Evolutionary conservation across 495 filamentous ascomycete species (phyloP).

Genomic region (Neurospora tetrasperma): DNA sequence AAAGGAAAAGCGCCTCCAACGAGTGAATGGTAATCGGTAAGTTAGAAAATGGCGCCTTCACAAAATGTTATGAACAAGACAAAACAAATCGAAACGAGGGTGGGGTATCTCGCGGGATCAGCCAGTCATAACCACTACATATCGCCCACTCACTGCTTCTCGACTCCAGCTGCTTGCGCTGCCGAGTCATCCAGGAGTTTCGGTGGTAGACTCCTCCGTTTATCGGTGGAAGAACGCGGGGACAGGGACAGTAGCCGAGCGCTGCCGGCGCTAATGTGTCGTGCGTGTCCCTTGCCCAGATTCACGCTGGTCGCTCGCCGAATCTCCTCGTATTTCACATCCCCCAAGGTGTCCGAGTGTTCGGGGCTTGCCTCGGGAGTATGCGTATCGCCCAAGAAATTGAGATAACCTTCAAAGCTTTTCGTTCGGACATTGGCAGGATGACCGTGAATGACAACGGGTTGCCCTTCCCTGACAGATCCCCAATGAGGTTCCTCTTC

Average conservation of each 20-base stretch:
- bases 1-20: not conserved
- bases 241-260: conserved; percentile 58
- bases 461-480: conserved; percentile 27
- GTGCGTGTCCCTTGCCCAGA: conserved; percentile 48
- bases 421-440: conserved; percentile 20
- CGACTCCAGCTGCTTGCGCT: not conserved
- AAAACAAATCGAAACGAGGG: not conserved
- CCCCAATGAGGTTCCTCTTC: conserved; percentile 37
- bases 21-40: not conserved
- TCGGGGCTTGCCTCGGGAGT: conserved; percentile 20
- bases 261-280: conserved; percentile 66
- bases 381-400: conserved; percentile 31
- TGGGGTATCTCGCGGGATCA: not conserved
- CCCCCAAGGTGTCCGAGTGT: conserved; percentile 3
- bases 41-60: not conserved
- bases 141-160: not conserved
- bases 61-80: not conserved
- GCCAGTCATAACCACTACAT: not conserved
- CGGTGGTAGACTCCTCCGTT: conserved; percentile 17
- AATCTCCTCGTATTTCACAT: conserved; percentile 33
- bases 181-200: conserved; percentile 1
- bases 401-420: conserved; percentile 56
- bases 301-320: conserved; percentile 58
- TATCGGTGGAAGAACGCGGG: conserved; percentile 37
- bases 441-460: conserved; percentile 27